phyloP scores from a whole-genome alignment of 176 grass and related monocot genomes.

The Guadua angustifolia region DNA sequence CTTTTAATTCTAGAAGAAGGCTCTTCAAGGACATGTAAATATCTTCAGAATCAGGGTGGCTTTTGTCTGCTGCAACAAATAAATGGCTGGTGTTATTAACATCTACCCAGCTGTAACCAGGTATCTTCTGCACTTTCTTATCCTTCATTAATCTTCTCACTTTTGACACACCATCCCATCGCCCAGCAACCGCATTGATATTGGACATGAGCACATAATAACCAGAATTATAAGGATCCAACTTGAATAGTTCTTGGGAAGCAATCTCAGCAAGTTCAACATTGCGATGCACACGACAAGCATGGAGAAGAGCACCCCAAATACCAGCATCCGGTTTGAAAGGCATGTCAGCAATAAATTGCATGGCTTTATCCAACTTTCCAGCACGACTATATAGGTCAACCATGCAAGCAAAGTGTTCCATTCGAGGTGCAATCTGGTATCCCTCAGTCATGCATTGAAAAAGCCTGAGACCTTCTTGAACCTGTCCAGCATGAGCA shows the following conservation, averaged over 20 bases:
- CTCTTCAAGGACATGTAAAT: slow-evolving; percentile 67
- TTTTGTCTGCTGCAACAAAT: slow-evolving; percentile 79
- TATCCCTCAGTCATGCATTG: slow-evolving; percentile 60
- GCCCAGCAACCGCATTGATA: slow-evolving; percentile 79
- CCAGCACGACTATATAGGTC: slow-evolving; percentile 80
- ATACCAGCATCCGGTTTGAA: slow-evolving; percentile 82
- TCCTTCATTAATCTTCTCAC: slow-evolving; percentile 86
- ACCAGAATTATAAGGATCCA: slow-evolving; percentile 84
- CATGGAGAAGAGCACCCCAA: slow-evolving; percentile 83
- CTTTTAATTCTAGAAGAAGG: slow-evolving; percentile 70
- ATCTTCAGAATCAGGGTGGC: slow-evolving; percentile 65
- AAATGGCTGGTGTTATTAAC: slow-evolving; percentile 66
- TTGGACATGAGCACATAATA: slow-evolving; percentile 96
- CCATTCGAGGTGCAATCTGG: slow-evolving; percentile 65
- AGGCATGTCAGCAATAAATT: slow-evolving; percentile 68
- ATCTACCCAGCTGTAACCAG: slow-evolving; percentile 87
- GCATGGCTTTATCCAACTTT: slow-evolving; percentile 67
- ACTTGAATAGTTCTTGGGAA: slow-evolving; percentile 61
- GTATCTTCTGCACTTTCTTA: slow-evolving; percentile 73
- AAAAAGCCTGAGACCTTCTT: slow-evolving; percentile 72
- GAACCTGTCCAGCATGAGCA: slow-evolving; percentile 73
- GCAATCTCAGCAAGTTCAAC: slow-evolving; percentile 75
- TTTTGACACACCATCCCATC: slow-evolving; percentile 77
- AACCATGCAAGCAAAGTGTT: slow-evolving; percentile 84
- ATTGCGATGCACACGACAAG: slow-evolving; percentile 69